phyloP scores from a whole-genome alignment of 2,329 filamentous ascomycete genomes.

The Penicillium sp. region DNA sequence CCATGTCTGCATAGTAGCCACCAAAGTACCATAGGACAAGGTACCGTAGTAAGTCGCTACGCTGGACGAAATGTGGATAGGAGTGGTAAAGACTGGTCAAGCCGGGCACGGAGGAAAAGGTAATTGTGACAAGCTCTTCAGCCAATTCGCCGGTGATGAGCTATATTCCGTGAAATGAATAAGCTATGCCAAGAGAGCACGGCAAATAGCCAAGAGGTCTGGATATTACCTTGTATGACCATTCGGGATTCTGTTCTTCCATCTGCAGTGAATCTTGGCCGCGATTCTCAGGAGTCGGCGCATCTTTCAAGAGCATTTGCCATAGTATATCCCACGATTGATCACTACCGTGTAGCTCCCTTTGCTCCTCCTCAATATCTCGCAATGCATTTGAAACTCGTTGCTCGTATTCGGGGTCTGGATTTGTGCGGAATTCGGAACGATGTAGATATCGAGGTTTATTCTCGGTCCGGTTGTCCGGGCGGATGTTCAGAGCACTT shows the following conservation, averaged over 20 bases:
- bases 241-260: conserved; percentile 28
- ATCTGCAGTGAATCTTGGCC: conserved; percentile 28
- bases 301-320: conserved; percentile 31
- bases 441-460: conserved; percentile 29
- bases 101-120: conserved; percentile 27
- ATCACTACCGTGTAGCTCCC: conserved; percentile 8
- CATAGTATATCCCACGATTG: conserved; percentile 25
- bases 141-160: conserved; percentile 29
- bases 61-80: conserved; percentile 47
- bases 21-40: conserved; percentile 38
- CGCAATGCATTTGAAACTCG: conserved; percentile 24
- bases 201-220: not conserved
- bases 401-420: conserved; percentile 30
- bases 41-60: conserved; percentile 51
- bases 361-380: conserved; percentile 20
- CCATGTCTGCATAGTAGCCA: conserved; percentile 38
- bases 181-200: no score
- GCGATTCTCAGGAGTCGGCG: conserved; percentile 8
- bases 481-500: conserved; percentile 3
- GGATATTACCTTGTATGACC: conserved; percentile 28
- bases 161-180: conserved; percentile 9
- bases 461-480: conserved; percentile 8
- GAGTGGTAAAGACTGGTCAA: conserved; percentile 28
- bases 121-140: conserved; percentile 25
- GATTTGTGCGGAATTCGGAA: conserved; percentile 29